These are phyloP conservation scores for Penicillium sp. DNA, from an alignment of 2,329 filamentous ascomycete genomes.

Conservation along the genomic window DNA sequence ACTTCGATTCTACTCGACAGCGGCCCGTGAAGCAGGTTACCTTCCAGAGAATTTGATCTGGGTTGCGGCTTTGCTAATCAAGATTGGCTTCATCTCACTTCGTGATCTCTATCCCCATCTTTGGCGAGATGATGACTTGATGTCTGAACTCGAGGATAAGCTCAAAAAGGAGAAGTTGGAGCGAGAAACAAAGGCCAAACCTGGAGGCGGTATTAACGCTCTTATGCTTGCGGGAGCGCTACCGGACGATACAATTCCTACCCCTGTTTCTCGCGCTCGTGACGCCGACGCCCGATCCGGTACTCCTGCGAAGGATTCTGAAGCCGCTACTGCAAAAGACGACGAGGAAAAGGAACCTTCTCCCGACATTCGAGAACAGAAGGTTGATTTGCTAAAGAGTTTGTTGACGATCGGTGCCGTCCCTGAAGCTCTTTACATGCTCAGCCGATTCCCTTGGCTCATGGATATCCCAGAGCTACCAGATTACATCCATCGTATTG, in stretches of 20 bases:
- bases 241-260: conserved; percentile 68
- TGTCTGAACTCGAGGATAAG: conserved; percentile 68
- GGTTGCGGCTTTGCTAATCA: conserved; percentile 85
- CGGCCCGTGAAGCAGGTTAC: conserved; percentile 67
- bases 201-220: conserved; percentile 73
- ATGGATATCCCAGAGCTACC: conserved; percentile 77
- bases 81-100: conserved; percentile 93
- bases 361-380: conserved; percentile 80
- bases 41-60: conserved; percentile 92
- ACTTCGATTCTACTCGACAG: conserved; percentile 86
- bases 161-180: conserved; percentile 74
- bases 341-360: conserved; percentile 48
- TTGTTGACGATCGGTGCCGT: conserved; percentile 87
- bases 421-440: conserved; percentile 86
- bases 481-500: conserved; percentile 76
- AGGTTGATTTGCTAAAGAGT: conserved; percentile 76
- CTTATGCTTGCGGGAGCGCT: conserved; percentile 82
- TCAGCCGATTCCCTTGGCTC: conserved; percentile 90
- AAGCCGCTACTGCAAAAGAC: conserved; percentile 41
- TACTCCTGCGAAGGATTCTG: conserved; percentile 52
- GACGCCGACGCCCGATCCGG: conserved; percentile 50
- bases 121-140: conserved; percentile 77
- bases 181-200: conserved; percentile 66
- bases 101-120: conserved; percentile 88
- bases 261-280: conserved; percentile 40